These are phyloP conservation scores for Suillus americanus DNA, from an alignment of 768 basidiomycete species.

Conservation along the genomic window DNA sequence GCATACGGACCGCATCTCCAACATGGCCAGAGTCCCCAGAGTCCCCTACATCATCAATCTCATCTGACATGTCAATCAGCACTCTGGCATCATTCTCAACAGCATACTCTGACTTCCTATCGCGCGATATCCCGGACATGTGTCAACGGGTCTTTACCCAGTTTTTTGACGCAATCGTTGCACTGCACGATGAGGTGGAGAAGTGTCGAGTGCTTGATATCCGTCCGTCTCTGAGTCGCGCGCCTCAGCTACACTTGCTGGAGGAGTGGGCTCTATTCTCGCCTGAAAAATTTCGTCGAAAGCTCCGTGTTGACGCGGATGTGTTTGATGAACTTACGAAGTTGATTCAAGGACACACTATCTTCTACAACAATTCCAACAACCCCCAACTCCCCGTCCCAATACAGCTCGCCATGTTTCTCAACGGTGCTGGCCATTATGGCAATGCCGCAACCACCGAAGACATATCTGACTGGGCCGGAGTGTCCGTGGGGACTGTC, in stretches of 20 bases:
- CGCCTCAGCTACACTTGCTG: constrained; percentile 6
- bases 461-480: constrained; percentile 7
- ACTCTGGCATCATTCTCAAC: neutral
- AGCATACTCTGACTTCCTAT: neutral
- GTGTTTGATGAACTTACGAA: constrained; percentile 23
- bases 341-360: constrained; percentile 18
- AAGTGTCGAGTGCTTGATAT: neutral
- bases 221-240: neutral
- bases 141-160: neutral
- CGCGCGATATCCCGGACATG: neutral
- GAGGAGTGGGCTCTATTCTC: neutral
- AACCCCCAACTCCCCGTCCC: neutral
- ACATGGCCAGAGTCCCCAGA: too few relatives aligned
- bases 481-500: constrained; percentile 9
- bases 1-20: neutral
- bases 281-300: neutral
- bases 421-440: constrained; percentile 7
- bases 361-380: constrained; percentile 25
- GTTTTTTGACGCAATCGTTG: neutral
- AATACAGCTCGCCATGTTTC: constrained; percentile 4
- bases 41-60: neutral
- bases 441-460: neutral
- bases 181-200: neutral
- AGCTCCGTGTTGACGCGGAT: constrained; percentile 26
- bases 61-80: neutral